Percentiles rank a stretch among this genome's conserved stretches.
These are phyloP conservation scores for Microstegium vimineum DNA, from an alignment of 176 grass and related monocot genomes.

Conservation along the genomic window DNA sequence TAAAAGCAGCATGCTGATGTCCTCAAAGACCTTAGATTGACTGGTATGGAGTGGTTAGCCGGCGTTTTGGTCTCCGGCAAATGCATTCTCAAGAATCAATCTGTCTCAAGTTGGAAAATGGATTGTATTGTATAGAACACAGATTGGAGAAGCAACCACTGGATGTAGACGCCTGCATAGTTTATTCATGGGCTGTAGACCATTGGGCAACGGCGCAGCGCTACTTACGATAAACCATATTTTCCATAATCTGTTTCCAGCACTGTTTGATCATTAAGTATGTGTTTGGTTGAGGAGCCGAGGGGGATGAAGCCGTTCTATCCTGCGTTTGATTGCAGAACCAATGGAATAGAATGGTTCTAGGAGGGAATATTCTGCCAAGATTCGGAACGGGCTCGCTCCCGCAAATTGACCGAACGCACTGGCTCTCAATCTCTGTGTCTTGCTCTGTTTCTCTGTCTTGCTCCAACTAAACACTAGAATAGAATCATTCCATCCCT, in stretches of 20 bases:
- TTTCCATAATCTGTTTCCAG: not conserved
- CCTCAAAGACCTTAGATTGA: not conserved
- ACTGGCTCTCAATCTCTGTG: too few species aligned
- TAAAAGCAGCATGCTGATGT: not conserved
- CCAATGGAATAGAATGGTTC: too few species aligned
- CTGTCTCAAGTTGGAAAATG: not conserved
- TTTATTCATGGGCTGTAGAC: not conserved
- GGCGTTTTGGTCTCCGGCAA: not conserved
- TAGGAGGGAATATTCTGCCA: too few species aligned
- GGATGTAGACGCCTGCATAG: not conserved
- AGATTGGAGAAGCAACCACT: not conserved
- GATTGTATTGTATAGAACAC: not conserved
- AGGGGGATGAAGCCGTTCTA: too few species aligned
- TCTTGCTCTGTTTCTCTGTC: too few species aligned
- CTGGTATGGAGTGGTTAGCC: not conserved
- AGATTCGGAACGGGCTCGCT: too few species aligned
- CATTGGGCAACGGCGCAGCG: not conserved
- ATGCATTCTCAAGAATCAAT: slow-evolving; percentile 1
- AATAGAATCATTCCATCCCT: too few species aligned
- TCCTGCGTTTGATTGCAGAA: too few species aligned
- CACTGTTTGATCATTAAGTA: not conserved
- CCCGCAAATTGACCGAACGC: too few species aligned
- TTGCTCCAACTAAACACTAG: too few species aligned
- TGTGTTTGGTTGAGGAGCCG: too few species aligned
- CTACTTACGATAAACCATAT: not conserved